Conservation (phyloP, 495 filamentous ascomycete species). For the Physcia stellaris region DNA sequence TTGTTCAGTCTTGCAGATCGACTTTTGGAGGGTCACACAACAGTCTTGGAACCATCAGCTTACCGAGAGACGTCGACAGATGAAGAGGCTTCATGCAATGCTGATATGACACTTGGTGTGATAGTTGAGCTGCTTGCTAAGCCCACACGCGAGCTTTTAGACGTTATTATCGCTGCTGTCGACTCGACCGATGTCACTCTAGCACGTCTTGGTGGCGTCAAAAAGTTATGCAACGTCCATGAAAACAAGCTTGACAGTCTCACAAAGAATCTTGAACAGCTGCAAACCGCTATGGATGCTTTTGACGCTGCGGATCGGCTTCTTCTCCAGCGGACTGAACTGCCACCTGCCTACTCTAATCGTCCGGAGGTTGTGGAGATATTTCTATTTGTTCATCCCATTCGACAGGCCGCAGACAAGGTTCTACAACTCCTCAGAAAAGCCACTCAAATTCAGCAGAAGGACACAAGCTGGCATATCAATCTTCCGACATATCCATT, state of each 20-base stretch:
- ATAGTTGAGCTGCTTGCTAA: conserved; percentile 29
- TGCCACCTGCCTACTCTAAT: conserved; percentile 19
- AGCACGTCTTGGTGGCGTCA: conserved; percentile 31
- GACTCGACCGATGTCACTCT: conserved; percentile 30
- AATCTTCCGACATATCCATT: conserved; percentile 38
- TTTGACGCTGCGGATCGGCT: conserved; percentile 26
- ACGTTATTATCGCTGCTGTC: conserved; percentile 28
- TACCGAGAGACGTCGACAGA: no score
- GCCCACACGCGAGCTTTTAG: conserved; percentile 31
- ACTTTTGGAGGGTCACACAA: not conserved
- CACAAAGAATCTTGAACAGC: conserved; percentile 11
- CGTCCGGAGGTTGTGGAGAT: conserved; percentile 35
- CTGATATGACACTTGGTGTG: conserved; percentile 18
- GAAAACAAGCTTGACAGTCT: conserved; percentile 20
- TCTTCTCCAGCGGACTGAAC: conserved; percentile 18
- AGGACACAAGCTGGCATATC: conserved; percentile 21
- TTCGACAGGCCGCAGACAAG: conserved; percentile 36
- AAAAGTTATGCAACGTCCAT: conserved; percentile 23
- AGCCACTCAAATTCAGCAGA: conserved; percentile 31
- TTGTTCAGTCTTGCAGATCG: conserved; percentile 27
- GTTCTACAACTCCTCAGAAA: conserved; percentile 30
- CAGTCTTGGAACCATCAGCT: not conserved
- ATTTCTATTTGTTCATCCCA: conserved; percentile 40
- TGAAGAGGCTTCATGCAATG: conserved; percentile 10
- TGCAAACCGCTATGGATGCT: conserved; percentile 22